These are phyloP conservation scores for Populus simonii DNA, from an alignment of 345 rosid species.

Conservation along the genomic window DNA sequence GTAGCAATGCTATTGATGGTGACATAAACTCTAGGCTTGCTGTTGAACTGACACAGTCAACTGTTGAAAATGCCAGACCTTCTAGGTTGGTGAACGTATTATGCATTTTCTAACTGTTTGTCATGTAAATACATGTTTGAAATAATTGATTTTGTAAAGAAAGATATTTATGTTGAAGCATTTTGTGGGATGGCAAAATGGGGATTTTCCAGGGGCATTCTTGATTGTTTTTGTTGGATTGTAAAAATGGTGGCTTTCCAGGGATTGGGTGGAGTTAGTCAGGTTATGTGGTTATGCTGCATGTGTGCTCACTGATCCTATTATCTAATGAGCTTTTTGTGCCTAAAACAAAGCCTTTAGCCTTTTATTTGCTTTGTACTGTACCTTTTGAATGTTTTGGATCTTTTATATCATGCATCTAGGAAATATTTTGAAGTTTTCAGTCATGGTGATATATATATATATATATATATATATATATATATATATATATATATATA, in stretches of 20 bases:
- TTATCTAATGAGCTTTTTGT: neutral
- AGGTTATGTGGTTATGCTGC: neutral
- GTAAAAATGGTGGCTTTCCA: neutral
- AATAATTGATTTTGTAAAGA: neutral
- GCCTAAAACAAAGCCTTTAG: neutral
- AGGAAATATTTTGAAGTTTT: neutral
- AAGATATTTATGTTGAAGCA: neutral
- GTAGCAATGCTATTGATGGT: conserved; percentile 20
- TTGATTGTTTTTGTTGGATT: neutral
- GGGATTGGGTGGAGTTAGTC: neutral
- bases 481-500: no score
- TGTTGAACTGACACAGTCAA: conserved; percentile 37
- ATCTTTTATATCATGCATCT: neutral
- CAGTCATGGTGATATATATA: neutral
- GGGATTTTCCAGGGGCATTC: neutral
- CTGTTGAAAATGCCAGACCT: conserved; percentile 40
- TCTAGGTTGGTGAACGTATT: conserved; percentile 50
- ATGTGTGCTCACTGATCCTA: neutral
- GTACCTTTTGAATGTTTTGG: neutral
- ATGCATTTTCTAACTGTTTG: neutral
- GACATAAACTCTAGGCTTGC: conserved; percentile 34
- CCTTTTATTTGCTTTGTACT: neutral
- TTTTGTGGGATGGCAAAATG: neutral
- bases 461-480: no score
- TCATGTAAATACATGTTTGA: neutral